phyloP scores from a whole-genome alignment of 768 basidiomycete genomes.

The Boletus reticuloceps region DNA sequence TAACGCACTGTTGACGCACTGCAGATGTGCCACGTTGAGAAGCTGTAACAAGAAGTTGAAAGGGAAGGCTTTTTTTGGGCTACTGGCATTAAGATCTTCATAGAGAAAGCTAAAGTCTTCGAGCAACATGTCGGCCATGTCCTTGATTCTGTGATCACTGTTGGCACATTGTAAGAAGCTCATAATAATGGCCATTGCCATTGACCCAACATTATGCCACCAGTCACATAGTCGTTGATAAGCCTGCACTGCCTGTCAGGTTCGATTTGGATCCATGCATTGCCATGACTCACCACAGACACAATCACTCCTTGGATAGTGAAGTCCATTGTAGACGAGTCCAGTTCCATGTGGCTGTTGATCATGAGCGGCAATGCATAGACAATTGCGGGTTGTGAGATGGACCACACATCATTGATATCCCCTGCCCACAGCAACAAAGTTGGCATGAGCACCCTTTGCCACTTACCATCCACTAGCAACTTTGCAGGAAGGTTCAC shows the following conservation, averaged over 20 bases:
- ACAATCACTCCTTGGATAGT: neutral
- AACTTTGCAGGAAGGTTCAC: no score
- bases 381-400: neutral
- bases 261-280: no score
- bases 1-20: no score
- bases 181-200: neutral
- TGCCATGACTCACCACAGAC: neutral
- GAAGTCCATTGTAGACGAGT: neutral
- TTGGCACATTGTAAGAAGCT: neutral
- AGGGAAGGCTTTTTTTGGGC: no score
- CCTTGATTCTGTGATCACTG: neutral
- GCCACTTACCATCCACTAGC: no score
- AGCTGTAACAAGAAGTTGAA: no score
- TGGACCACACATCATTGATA: neutral
- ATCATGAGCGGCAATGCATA: neutral
- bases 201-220: neutral
- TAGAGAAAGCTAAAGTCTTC: no score
- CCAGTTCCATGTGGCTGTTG: neutral
- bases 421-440: neutral
- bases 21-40: no score
- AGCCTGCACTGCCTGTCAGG: neutral
- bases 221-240: slow-evolving; percentile 6
- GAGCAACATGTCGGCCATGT: slow-evolving; percentile 3
- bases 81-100: no score
- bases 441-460: neutral